phyloP scores from a whole-genome alignment of 176 grass and related monocot species.

The Oryza rufipogon region DNA sequence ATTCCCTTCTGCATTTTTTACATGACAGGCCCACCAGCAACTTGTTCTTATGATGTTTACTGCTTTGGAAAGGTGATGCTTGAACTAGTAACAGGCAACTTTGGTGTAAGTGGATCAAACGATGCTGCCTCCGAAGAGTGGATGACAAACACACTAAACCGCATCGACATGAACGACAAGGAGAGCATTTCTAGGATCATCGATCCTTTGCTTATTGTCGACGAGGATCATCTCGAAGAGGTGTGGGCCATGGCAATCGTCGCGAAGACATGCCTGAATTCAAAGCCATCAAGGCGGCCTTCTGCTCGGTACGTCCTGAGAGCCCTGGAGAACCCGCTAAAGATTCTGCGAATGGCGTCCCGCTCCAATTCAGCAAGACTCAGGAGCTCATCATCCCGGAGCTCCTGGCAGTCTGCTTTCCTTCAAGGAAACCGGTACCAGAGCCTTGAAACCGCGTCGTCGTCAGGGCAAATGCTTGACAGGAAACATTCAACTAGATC shows the following conservation, averaged over 20 bases:
- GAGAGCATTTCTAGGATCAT: slow-evolving; percentile 51
- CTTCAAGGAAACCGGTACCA: slow-evolving; percentile 53
- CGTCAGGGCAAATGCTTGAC: slow-evolving; percentile 36
- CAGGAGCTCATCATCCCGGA: slow-evolving; percentile 59
- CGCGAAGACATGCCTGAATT: slow-evolving; percentile 77
- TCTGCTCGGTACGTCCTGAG: slow-evolving; percentile 66
- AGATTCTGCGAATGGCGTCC: slow-evolving; percentile 53
- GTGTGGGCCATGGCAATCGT: slow-evolving; percentile 85
- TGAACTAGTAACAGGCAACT: slow-evolving; percentile 80
- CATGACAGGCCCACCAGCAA: slow-evolving; percentile 67
- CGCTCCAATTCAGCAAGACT: slow-evolving; percentile 48
- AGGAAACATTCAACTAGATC: slow-evolving; percentile 55
- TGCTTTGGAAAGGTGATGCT: slow-evolving; percentile 95
- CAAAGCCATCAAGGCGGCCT: slow-evolving; percentile 69
- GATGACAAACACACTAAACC: slow-evolving; percentile 50
- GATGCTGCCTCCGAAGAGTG: slow-evolving; percentile 57
- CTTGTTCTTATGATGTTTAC: slow-evolving; percentile 74
- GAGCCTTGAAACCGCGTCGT: slow-evolving; percentile 43
- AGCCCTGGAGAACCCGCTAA: slow-evolving; percentile 79
- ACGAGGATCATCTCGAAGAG: slow-evolving; percentile 96
- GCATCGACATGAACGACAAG: slow-evolving; percentile 60
- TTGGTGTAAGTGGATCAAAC: slow-evolving; percentile 63
- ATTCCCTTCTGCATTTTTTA: neutral
- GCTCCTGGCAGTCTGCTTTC: slow-evolving; percentile 75
- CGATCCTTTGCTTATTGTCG: slow-evolving; percentile 66